Base-by-base conservation (phyloP, 163 green algal species). In the Prototheca cutis region DNA sequence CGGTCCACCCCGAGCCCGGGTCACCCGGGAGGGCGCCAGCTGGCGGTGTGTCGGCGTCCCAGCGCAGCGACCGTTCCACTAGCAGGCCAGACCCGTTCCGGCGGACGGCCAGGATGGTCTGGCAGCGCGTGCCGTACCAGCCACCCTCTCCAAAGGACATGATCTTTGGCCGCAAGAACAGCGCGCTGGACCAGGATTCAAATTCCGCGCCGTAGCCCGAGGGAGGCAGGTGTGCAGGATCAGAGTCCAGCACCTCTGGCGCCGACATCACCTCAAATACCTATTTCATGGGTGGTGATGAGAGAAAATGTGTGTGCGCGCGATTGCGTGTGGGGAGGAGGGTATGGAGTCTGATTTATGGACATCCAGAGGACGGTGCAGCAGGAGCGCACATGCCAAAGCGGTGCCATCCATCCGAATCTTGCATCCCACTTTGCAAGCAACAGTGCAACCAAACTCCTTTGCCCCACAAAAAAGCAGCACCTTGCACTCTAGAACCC, bases 161-260 rank as follows among this genome's bases (percentile, higher is more conserved):
- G 29, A 30, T 15, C 13, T 21, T n/a, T 19, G 54, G 34, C 33
- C 5, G 23, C 4, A 61, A 21, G 54, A 70, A 63, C 15, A 70
- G 48, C n/a, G 7, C 51, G 58, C 53, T 66, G n/a, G 47, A 54
- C 6, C 17, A 4, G 1, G 48, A 30, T 24, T 75, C 61, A 36
- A 70, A 70, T 10, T 63, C 48, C 4, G 18, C 4, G 0, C 23
- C 33, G 10, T 61, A 67, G 18, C 61, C 61, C 4, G 61, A 67
- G 8, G 54, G 13, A 15, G 36, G 36, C 36, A 45, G 36, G 36
- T 10, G 36, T 15, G 13, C 36, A 21, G 36, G 13, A 10, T 45
- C 36, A 15, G 13, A 21, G 13, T 10, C 36, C 36, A 45, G 36
- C 13, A 45, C 36, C 36, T 45, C 36, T 10, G 36, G 36, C 36